Evolutionary conservation across 371 early-diverging fungal genomes (phyloP).

Genomic region (Mucor lusitanicus): DNA sequence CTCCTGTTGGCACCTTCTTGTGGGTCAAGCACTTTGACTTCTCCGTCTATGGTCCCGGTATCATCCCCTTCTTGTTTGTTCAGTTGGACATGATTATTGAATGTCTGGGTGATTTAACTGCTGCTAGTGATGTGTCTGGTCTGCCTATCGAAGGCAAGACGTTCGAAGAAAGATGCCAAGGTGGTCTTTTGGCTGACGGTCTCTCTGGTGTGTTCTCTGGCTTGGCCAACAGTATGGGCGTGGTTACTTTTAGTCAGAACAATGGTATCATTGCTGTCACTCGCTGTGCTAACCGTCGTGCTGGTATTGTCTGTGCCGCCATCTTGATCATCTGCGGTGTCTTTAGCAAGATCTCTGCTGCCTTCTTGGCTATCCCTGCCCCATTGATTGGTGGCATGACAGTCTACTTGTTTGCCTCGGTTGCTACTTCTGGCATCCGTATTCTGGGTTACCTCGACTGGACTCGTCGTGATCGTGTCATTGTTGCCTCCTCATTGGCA

Average conservation of each 20-base stretch:
- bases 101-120: conserved; percentile 62
- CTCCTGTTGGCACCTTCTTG: conserved; percentile 58
- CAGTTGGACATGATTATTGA: conserved; percentile 56
- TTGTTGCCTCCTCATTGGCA: conserved; percentile 49
- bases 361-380: conserved; percentile 55
- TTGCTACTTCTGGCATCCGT: conserved; percentile 60
- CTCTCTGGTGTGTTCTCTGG: conserved; percentile 56
- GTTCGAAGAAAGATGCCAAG: conserved; percentile 62
- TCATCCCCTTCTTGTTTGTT: conserved; percentile 59
- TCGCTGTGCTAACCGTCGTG: conserved; percentile 58
- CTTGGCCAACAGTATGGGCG: conserved; percentile 52
- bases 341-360: conserved; percentile 59
- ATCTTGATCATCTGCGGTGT: conserved; percentile 58
- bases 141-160: conserved; percentile 55
- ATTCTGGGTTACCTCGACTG: conserved; percentile 59
- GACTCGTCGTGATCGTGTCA: conserved; percentile 66
- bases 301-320: conserved; percentile 57
- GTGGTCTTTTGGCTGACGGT: conserved; percentile 63
- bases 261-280: conserved; percentile 66
- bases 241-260: conserved; percentile 63
- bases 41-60: conserved; percentile 56
- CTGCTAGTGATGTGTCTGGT: conserved; percentile 61
- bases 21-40: conserved; percentile 60
- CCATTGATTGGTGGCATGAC: conserved; percentile 64
- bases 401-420: conserved; percentile 59